phyloP scores from a whole-genome alignment of 139 green algal species.

The Zygnema circumcarinatum region DNA sequence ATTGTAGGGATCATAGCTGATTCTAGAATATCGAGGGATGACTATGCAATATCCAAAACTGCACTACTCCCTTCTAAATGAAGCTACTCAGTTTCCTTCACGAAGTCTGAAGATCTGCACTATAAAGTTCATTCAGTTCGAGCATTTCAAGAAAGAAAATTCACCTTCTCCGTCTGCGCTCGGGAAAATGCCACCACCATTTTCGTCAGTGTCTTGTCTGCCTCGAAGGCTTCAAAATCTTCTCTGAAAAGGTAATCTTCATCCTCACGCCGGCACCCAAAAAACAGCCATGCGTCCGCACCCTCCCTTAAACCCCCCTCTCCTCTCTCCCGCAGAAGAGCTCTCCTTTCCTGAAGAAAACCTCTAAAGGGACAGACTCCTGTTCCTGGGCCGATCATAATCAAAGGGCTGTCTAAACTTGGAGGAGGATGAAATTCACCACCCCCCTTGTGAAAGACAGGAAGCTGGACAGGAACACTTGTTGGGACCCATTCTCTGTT shows the following conservation, averaged over 20 bases:
- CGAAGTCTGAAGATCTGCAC: too few relatives aligned
- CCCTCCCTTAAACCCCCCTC: background rate
- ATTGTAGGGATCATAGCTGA: too few relatives aligned
- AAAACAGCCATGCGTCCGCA: constrained; percentile 77
- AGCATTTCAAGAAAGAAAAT: too few relatives aligned
- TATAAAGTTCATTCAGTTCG: too few relatives aligned
- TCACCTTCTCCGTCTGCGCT: constrained; percentile 63
- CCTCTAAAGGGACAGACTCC: constrained; percentile 80
- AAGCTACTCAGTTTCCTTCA: too few relatives aligned
- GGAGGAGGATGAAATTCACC: constrained; percentile 72
- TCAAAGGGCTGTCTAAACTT: constrained; percentile 68
- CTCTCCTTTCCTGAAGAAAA: constrained; percentile 78
- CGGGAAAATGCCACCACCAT: constrained; percentile 84
- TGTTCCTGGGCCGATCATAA: constrained; percentile 92
- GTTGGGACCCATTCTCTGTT: constrained; percentile 7
- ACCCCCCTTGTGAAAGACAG: constrained; percentile 61
- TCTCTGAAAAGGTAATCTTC: constrained; percentile 86
- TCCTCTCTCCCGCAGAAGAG: constrained; percentile 8
- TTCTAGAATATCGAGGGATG: too few relatives aligned
- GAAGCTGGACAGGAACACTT: constrained; percentile 38
- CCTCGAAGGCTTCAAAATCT: constrained; percentile 75
- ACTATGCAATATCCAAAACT: too few relatives aligned
- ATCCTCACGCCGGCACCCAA: constrained; percentile 78
- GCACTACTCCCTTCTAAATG: too few relatives aligned
- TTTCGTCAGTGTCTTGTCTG: constrained; percentile 74